Conservation (phyloP, 192 early-diverging fungal genomes). For the Ambispora gerdemannii region DNA sequence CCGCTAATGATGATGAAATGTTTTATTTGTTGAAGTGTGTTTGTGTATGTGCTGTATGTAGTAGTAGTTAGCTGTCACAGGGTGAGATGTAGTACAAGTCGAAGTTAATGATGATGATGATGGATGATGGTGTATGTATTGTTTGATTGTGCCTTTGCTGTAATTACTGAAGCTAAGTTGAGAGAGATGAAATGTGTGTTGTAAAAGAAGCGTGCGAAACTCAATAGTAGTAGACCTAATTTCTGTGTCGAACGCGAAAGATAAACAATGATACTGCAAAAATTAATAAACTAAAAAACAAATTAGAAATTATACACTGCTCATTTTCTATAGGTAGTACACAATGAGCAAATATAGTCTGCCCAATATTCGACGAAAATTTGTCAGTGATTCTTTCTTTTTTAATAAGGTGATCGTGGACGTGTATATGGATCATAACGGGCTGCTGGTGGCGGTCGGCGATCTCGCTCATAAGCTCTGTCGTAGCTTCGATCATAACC, state of each 20-base stretch:
- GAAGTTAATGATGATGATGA: slow-evolving; percentile 25
- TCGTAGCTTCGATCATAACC: slow-evolving; percentile 25
- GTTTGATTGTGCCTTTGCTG: no score
- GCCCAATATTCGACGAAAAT: background rate
- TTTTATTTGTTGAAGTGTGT: no score
- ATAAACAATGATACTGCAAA: slow-evolving; percentile 19
- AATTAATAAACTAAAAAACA: slow-evolving; percentile 1
- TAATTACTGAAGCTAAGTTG: slow-evolving; percentile 28
- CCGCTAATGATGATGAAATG: no score
- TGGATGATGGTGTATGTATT: no score
- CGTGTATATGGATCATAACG: slow-evolving; percentile 27
- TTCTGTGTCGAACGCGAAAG: background rate
- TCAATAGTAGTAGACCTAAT: no score
- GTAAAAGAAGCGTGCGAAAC: no score
- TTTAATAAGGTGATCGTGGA: slow-evolving; percentile 30
- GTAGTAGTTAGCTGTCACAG: no score
- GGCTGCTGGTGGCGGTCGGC: slow-evolving; percentile 19
- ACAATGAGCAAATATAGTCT: background rate
- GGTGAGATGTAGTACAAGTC: slow-evolving; percentile 28
- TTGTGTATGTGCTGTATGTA: no score
- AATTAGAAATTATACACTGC: slow-evolving; percentile 6
- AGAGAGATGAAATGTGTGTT: slow-evolving; percentile 10
- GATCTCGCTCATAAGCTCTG: slow-evolving; percentile 29
- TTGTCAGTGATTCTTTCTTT: no score
- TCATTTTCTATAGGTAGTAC: slow-evolving; percentile 15